Base-by-base conservation (phyloP, 2,329 filamentous ascomycete species). In the Gliomastix tumulicola region DNA sequence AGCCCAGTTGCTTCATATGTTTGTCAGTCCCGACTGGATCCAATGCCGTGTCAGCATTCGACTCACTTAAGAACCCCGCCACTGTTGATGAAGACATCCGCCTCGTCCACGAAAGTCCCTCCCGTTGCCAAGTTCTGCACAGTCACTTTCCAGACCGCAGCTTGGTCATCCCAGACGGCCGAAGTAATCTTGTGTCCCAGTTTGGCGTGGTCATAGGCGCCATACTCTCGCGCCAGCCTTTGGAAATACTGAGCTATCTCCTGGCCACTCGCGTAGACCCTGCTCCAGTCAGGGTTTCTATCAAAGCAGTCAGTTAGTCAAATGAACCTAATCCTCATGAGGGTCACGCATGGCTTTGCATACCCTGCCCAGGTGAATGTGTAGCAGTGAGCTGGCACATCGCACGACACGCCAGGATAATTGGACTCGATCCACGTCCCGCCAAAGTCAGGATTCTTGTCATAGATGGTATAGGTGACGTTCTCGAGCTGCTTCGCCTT, bases 161-260 rank as follows among this genome's bases (percentile, higher is more conserved):
- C 21, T 7, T 20, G n/a, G 6, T 35, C 40, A n/a, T 37, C 18
- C 40, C 40, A 42, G 15, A 20, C 16, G 9, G 40, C 40, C 6
- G 53, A 55, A 2, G 53, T 41, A 11, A 73, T 61, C 35, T 53
- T 53, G 42, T 71, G 66, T 17, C 43, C 49, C 7, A 60, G 61
- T 49, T 63, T 66, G 46, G 74, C 69, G 13, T 44, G 46, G 31
- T 56, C 63, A 68, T 17, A 71, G 50, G 7, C 46, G 45, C 35
- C 62, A 55, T 17, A n/a, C n/a, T n/a, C n/a, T n/a, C n/a, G n/a
- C n/a, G n/a, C n/a, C n/a, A n/a, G n/a, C n/a, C n/a, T n/a, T n/a
- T n/a, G n/a, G n/a, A 79, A 60, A 42, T 79, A 79, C 7, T 57
- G 54, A 31, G 65, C 60, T 32, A 80, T 79, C 49, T 79, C 76